phyloP scores from a whole-genome alignment of 495 filamentous ascomycete genomes.

The Friedmanniomyces endolithicus region DNA sequence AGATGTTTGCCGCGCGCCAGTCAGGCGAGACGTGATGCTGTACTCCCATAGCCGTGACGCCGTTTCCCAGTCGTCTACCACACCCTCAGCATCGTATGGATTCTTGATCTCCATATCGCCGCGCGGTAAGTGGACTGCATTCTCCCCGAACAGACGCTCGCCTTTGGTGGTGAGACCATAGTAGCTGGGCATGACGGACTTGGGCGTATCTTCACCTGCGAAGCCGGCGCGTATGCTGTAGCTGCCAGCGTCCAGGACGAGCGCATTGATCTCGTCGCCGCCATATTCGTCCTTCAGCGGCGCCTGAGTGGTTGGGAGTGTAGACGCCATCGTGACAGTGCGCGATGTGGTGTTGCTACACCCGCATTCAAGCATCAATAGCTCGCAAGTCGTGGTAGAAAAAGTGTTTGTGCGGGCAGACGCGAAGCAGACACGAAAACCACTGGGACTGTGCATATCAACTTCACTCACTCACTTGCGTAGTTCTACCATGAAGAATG shows the following conservation, averaged over 20 bases:
- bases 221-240: conserved; percentile 85
- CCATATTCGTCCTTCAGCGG: conserved; percentile 13
- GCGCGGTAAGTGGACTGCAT: conserved; percentile 65
- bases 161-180: conserved; percentile 55
- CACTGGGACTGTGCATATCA: no score
- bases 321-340: conserved; percentile 5
- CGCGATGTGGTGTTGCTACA: not conserved
- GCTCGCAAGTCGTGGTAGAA: not conserved
- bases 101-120: conserved; percentile 70
- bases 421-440: not conserved
- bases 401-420: not conserved
- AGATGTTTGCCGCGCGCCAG: conserved; percentile 47
- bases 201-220: conserved; percentile 93
- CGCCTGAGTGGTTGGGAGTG: conserved; percentile 7
- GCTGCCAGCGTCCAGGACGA: conserved; percentile 91
- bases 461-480: no score
- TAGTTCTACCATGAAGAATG: no score
- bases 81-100: conserved; percentile 77
- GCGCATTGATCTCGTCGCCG: conserved; percentile 81
- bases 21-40: conserved; percentile 66
- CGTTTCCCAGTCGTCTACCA: conserved; percentile 93
- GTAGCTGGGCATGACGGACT: conserved; percentile 78
- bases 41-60: conserved; percentile 84
- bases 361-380: not conserved
- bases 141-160: conserved; percentile 70